Base-by-base conservation (phyloP, 805 yeast genomes). In the Ascoidea asiatica region DNA sequence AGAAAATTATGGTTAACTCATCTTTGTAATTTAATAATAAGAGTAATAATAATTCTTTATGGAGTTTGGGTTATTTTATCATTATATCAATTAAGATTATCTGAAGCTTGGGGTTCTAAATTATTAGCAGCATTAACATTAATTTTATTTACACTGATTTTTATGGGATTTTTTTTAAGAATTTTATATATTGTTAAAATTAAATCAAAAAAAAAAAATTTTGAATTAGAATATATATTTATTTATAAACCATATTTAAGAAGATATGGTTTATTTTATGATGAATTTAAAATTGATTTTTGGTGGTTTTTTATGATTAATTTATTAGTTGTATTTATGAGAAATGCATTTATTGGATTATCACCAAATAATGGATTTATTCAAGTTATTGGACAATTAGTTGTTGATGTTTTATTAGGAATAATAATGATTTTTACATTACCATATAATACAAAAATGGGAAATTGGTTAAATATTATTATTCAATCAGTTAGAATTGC, bases 301-400 rank as follows among this genome's bases (percentile, higher is more conserved):
- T 60, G 64, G 63, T 60, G 63, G 63, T 53, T 55, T 38, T 59
- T 60, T 41, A 48, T 60, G 5, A 46, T 53, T 6, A 39, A 50
- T 7, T 35, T 56, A 19, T 38, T 42, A 11, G 56, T 54, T 1
- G 46, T 57, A 6, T 52, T 59, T 45, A 55, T 52, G 18, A 48
- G 61, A 35, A 57, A 56, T 42, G 62, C 63, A 18, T 56, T 60
- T 39, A 48, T 59, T 43, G 62, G 59, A 1, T 52, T 60, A 3
- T 63, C 56, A 5, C 52, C 56, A 21, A 61, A 62, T 13, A 51
- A 57, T 37, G 62, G 60, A 5, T 45, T 59, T 46, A 46, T 59
- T 19, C 64, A 60, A 42, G 55, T 60, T 7, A 48, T 56, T 17
- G 62, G 63, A 7, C 61, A 59, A 47, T 48, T 60, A 19, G 63